Evolutionary conservation across 768 basidiomycete genomes (phyloP).

Genomic region (Auriscalpium vulgare): DNA sequence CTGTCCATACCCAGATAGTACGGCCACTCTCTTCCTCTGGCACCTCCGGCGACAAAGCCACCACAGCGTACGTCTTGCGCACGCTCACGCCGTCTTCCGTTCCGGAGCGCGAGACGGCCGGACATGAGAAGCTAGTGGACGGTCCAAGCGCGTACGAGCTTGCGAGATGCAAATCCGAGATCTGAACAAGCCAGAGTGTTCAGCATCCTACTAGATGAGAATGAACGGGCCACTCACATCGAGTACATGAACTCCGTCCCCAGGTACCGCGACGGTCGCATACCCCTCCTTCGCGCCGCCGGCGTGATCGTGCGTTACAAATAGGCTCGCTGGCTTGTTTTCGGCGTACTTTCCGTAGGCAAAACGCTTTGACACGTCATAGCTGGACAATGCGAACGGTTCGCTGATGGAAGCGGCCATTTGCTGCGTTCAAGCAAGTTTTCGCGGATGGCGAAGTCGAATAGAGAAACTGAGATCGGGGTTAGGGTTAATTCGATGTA

Average conservation of each 20-base stretch:
- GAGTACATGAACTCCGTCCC: constrained; percentile 68
- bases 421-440: background rate
- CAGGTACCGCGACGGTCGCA: constrained; percentile 62
- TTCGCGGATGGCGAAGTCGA: background rate
- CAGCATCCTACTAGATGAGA: background rate
- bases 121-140: constrained; percentile 14
- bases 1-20: constrained; percentile 15
- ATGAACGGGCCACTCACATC: constrained; percentile 42
- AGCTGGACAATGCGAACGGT: constrained; percentile 11
- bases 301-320: constrained; percentile 27
- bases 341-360: background rate
- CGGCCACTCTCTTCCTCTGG: constrained; percentile 6
- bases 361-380: constrained; percentile 5
- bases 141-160: constrained; percentile 13
- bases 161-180: constrained; percentile 9
- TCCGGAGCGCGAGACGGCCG: constrained; percentile 9
- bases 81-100: constrained; percentile 4
- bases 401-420: constrained; percentile 12
- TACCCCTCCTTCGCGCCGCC: constrained; percentile 37
- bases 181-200: background rate
- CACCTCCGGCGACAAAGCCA: constrained; percentile 2
- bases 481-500: constrained; percentile 1
- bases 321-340: constrained; percentile 16
- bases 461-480: background rate
- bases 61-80: constrained; percentile 10